phyloP scores from a whole-genome alignment of 2,329 filamentous ascomycete species.

The Claviceps pazoutovae region DNA sequence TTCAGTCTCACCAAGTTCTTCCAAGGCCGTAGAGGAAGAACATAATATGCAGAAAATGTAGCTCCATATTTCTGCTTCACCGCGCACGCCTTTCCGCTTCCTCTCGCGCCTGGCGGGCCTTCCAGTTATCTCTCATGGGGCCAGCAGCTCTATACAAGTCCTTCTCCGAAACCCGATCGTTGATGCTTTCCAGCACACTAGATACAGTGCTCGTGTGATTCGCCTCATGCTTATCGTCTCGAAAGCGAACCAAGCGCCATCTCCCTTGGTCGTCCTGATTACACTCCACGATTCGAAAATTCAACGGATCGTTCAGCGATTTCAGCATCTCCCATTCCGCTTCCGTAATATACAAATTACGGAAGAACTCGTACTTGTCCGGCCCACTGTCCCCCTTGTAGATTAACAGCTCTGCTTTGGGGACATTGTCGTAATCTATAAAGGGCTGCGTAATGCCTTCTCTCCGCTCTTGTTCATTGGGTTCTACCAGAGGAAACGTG shows the following conservation, averaged over 20 bases:
- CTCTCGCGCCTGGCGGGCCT: conserved; percentile 36
- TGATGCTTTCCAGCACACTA: conserved; percentile 81
- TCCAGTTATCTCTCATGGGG: conserved; percentile 69
- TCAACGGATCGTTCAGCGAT: conserved; percentile 55
- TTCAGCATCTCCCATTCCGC: conserved; percentile 80
- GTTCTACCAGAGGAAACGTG: conserved; percentile 58
- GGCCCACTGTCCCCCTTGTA: conserved; percentile 44
- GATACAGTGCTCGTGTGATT: conserved; percentile 78
- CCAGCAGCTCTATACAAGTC: conserved; percentile 60
- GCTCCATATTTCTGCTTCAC: background rate
- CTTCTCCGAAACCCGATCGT: conserved; percentile 68
- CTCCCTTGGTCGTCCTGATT: conserved; percentile 58
- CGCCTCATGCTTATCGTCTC: conserved; percentile 83
- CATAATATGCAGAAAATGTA: background rate
- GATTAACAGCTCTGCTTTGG: conserved; percentile 58
- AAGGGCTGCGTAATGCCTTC: conserved; percentile 51
- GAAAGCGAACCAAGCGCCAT: conserved; percentile 81
- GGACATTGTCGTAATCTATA: conserved; percentile 67
- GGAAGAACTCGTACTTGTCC: conserved; percentile 50
- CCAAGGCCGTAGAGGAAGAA: background rate
- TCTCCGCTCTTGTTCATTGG: conserved; percentile 51
- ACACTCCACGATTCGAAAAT: conserved; percentile 83
- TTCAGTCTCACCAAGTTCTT: background rate
- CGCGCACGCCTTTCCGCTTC: conserved; percentile 15
- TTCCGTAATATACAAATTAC: conserved; percentile 52